Conservation (phyloP, 2,329 filamentous ascomycete genomes). For the Pseudophaeomoniella oleicola region DNA sequence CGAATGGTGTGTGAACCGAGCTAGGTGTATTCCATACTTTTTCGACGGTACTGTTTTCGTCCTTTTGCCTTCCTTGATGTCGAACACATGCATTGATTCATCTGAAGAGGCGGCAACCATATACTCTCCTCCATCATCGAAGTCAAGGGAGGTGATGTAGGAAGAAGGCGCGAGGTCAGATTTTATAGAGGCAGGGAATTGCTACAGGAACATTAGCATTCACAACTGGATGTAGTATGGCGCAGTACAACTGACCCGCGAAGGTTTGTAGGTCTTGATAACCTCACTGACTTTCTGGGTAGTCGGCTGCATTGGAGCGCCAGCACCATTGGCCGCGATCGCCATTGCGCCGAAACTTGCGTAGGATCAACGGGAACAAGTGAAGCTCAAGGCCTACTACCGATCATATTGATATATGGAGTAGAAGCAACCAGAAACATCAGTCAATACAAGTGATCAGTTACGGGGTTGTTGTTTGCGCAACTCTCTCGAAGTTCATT, state of each 20-base stretch:
- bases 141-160: slow-evolving; percentile 79
- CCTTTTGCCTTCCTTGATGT: slow-evolving; percentile 76
- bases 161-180: slow-evolving; percentile 25
- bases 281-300: slow-evolving; percentile 62
- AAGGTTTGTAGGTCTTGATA: slow-evolving; percentile 62
- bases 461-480: too few relatives aligned
- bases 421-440: too few relatives aligned
- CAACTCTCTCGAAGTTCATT: too few relatives aligned
- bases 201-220: slow-evolving; percentile 30
- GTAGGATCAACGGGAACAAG: too few relatives aligned
- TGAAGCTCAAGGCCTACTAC: too few relatives aligned
- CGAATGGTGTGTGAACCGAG: slow-evolving; percentile 83
- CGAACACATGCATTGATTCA: slow-evolving; percentile 91
- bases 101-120: slow-evolving; percentile 85
- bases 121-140: slow-evolving; percentile 87
- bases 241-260: slow-evolving; percentile 44
- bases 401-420: too few relatives aligned
- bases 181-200: slow-evolving; percentile 34
- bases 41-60: slow-evolving; percentile 85
- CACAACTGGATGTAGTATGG: too few relatives aligned
- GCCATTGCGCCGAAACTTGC: neutral
- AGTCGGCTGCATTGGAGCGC: neutral
- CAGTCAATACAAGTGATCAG: too few relatives aligned
- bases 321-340: neutral
- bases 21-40: slow-evolving; percentile 91